Evolutionary conservation across 2,329 filamentous ascomycete genomes (phyloP).

Genomic region (Cercospora citrullina): DNA sequence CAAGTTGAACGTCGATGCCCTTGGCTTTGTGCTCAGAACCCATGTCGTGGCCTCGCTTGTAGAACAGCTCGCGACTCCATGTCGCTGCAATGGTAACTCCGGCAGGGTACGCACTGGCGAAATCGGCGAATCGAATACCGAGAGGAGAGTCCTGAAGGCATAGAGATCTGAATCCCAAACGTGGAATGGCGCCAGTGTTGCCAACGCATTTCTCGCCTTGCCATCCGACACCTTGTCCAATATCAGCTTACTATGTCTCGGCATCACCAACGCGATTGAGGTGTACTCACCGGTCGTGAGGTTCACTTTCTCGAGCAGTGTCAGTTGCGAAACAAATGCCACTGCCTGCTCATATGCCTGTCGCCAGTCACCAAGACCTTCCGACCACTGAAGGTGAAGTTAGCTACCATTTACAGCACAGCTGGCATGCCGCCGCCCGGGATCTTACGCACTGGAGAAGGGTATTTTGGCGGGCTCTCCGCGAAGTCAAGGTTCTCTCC

Average conservation of each 20-base stretch:
- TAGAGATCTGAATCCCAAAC: slow-evolving; percentile 68
- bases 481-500: slow-evolving; percentile 29
- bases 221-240: slow-evolving; percentile 67
- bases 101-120: slow-evolving; percentile 76
- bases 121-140: slow-evolving; percentile 76
- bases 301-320: slow-evolving; percentile 87
- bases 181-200: slow-evolving; percentile 67
- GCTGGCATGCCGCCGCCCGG: not conserved
- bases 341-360: slow-evolving; percentile 74
- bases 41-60: slow-evolving; percentile 69
- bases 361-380: slow-evolving; percentile 71
- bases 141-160: slow-evolving; percentile 86
- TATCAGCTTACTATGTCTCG: not conserved
- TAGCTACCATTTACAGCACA: not conserved
- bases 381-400: slow-evolving; percentile 61
- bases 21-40: slow-evolving; percentile 73
- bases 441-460: slow-evolving; percentile 58
- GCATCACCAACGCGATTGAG: not conserved
- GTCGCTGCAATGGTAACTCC: slow-evolving; percentile 81
- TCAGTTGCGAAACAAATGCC: slow-evolving; percentile 79
- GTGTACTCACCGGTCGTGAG: slow-evolving; percentile 64
- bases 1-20: slow-evolving; percentile 72
- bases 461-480: slow-evolving; percentile 69
- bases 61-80: slow-evolving; percentile 72
- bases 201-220: slow-evolving; percentile 73